A percentile compares a stretch with the other conserved stretches of the same genome.
These are phyloP conservation scores for Crepidotus variabilis DNA, from an alignment of 768 basidiomycete species.

Conservation along the genomic window DNA sequence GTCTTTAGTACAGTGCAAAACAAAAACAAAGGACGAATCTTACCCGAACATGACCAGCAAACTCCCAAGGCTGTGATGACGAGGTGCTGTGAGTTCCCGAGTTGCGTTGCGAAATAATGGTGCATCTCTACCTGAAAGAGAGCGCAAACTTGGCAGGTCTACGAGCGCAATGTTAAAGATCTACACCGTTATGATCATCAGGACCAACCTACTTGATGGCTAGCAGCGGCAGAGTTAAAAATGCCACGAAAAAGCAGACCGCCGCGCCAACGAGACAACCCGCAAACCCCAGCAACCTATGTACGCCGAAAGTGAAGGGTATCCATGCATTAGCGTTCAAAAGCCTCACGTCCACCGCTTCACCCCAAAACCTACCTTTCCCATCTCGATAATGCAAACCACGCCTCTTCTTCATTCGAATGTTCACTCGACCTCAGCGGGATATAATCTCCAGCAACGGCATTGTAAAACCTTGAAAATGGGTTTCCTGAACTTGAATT, in stretches of 20 bases:
- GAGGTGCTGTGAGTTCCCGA: conserved; percentile 3
- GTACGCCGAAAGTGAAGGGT: background rate
- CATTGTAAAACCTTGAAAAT: conserved; percentile 85
- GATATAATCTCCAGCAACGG: conserved; percentile 83
- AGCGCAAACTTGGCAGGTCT: conserved; percentile 91
- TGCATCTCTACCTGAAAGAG: conserved; percentile 60
- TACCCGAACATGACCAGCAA: conserved; percentile 96
- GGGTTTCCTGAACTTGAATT: conserved; percentile 47
- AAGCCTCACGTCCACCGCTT: background rate
- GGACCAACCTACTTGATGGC: conserved; percentile 33
- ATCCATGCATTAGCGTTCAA: background rate
- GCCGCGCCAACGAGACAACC: conserved; percentile 86
- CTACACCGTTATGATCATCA: conserved; percentile 5
- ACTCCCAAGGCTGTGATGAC: conserved; percentile 65
- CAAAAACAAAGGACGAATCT: conserved; percentile 18
- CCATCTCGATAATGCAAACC: conserved; percentile 90
- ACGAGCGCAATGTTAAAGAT: conserved; percentile 18
- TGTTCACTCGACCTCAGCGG: conserved; percentile 79
- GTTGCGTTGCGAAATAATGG: background rate
- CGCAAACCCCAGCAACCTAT: conserved; percentile 85
- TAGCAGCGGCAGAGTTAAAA: conserved; percentile 69
- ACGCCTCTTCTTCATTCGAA: conserved; percentile 94
- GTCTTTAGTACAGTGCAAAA: background rate
- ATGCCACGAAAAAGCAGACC: conserved; percentile 91
- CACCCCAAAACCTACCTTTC: conserved; percentile 56